phyloP scores from a whole-genome alignment of 305 asterid species.

The Plantago lanceolata region DNA sequence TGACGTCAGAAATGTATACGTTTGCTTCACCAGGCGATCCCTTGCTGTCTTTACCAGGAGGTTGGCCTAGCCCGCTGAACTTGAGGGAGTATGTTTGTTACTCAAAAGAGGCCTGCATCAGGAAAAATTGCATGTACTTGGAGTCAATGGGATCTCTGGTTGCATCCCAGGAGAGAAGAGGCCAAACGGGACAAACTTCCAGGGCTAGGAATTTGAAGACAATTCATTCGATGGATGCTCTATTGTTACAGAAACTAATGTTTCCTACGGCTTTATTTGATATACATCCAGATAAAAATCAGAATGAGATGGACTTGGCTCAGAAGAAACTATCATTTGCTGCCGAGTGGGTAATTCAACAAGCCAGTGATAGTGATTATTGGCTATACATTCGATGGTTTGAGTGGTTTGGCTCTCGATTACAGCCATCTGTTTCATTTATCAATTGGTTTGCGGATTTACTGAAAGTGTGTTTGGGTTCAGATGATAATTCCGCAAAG shows the following conservation, averaged over 20 bases:
- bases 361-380: constrained; percentile 71
- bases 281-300: constrained; percentile 28
- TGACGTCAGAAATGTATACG: constrained; percentile 36
- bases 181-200: constrained; percentile 30
- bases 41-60: constrained; percentile 67
- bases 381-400: constrained; percentile 66
- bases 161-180: constrained; percentile 36
- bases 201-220: constrained; percentile 30
- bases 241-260: constrained; percentile 36
- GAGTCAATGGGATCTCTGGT: constrained; percentile 62
- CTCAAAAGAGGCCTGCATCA: constrained; percentile 67
- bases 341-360: constrained; percentile 90
- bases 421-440: constrained; percentile 47
- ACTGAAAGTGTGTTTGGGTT: constrained; percentile 36
- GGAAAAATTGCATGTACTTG: constrained; percentile 65
- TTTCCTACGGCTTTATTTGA: constrained; percentile 41
- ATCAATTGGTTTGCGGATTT: constrained; percentile 43
- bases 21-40: constrained; percentile 43
- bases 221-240: constrained; percentile 48
- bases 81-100: constrained; percentile 57
- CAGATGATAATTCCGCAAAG: constrained; percentile 35
- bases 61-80: constrained; percentile 87
- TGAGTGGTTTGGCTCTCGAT: constrained; percentile 58
- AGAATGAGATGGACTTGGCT: constrained; percentile 37
- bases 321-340: constrained; percentile 60